Conservation (phyloP, 1,284 basidiomycete genomes). For the Ustilago sp. region DNA sequence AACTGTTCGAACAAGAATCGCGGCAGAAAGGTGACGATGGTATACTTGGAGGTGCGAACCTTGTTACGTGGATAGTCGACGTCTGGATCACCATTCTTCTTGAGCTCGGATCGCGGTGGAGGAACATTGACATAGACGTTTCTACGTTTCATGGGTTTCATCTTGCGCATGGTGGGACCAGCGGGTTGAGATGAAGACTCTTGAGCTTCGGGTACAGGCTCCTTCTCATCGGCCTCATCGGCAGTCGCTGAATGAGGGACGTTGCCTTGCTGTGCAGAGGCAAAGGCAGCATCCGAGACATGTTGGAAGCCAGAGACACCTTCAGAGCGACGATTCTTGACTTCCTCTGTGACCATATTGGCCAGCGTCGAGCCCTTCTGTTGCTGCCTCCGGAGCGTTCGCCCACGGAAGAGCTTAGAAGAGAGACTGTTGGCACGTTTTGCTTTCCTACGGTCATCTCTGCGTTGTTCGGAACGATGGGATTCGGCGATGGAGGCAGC, state of each 20-base stretch:
- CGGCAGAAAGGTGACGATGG: conserved; percentile 87
- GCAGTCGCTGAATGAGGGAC: conserved; percentile 43
- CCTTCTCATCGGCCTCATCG: conserved; percentile 35
- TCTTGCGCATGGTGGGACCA: conserved; percentile 51
- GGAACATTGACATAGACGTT: conserved; percentile 65
- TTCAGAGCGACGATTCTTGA: conserved; percentile 41
- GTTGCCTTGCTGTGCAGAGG: conserved; percentile 54
- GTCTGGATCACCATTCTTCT: conserved; percentile 80
- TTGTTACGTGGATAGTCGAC: conserved; percentile 88
- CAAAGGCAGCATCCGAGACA: conserved; percentile 54
- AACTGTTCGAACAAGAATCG: conserved; percentile 68
- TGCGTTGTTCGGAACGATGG: conserved; percentile 60
- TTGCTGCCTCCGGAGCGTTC: conserved; percentile 45
- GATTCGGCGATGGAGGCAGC: conserved; percentile 65
- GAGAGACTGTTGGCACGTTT: conserved; percentile 51
- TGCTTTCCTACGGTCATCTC: conserved; percentile 52
- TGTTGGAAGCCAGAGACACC: conserved; percentile 33
- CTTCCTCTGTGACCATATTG: conserved; percentile 40
- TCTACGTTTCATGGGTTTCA: conserved; percentile 59
- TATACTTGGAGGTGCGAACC: conserved; percentile 94
- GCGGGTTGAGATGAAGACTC: conserved; percentile 19
- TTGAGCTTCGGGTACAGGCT: neutral
- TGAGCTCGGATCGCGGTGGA: conserved; percentile 75
- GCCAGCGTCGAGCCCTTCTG: conserved; percentile 37
- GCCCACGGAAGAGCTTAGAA: conserved; percentile 55